Percentiles rank a stretch among this genome's conserved stretches.
Evolutionary conservation across 306 rosid species (phyloP).

Genomic region (Medicago truncatula): DNA sequence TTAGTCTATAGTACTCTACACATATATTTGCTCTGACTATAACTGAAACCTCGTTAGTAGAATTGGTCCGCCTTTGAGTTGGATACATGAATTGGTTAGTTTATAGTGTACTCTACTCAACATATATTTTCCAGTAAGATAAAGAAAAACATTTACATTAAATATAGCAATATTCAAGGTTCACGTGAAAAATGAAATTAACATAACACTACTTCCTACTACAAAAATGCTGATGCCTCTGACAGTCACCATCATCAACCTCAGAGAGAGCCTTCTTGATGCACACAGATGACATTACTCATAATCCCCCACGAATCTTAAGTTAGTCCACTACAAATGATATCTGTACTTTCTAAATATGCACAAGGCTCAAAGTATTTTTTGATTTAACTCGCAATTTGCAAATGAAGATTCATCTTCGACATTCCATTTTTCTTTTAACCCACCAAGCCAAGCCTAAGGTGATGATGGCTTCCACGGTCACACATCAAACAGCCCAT

Average conservation of each 20-base stretch:
- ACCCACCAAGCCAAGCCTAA: background rate
- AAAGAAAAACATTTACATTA: too few species aligned
- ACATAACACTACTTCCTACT: background rate
- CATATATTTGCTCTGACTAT: too few species aligned
- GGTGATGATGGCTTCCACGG: slow-evolving; percentile 20
- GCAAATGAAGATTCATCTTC: slow-evolving; percentile 18
- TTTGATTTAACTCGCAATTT: slow-evolving; percentile 4
- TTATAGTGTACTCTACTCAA: too few species aligned
- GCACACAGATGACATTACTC: background rate
- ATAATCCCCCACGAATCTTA: background rate
- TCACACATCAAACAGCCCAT: background rate
- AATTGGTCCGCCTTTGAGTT: too few species aligned
- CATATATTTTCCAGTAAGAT: background rate
- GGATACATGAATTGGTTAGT: too few species aligned
- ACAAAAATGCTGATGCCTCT: background rate
- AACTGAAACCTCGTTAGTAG: too few species aligned
- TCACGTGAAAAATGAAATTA: background rate
- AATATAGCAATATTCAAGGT: too few species aligned
- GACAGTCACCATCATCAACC: background rate
- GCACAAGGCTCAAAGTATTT: background rate
- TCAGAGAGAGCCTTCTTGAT: background rate
- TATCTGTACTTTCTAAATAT: background rate
- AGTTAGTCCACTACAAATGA: background rate
- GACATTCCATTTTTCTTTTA: background rate
- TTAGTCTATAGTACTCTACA: too few species aligned